These are phyloP conservation scores for Circinella minor DNA, from an alignment of 371 early-diverging fungal species.

Conservation along the genomic window DNA sequence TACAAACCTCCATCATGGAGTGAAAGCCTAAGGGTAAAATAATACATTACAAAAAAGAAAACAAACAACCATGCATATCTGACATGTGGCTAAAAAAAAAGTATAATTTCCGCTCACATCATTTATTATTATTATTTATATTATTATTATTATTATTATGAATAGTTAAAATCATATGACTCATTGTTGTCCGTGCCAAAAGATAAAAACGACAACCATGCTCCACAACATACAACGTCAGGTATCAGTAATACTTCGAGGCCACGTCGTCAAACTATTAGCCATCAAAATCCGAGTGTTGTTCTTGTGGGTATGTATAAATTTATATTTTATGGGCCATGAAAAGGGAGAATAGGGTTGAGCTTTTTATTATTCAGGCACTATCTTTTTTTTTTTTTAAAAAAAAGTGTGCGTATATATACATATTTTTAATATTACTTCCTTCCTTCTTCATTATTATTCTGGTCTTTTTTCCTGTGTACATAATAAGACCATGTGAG, in stretches of 20 bases:
- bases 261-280: slow-evolving; percentile 61
- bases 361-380: too few species aligned
- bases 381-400: too few species aligned
- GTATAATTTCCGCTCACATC: background rate
- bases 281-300: slow-evolving; percentile 66
- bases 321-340: too few species aligned
- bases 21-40: slow-evolving; percentile 5
- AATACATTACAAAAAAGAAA: background rate
- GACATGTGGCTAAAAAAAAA: background rate
- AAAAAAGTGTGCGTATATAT: background rate
- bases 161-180: background rate
- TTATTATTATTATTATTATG: background rate
- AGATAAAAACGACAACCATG: background rate
- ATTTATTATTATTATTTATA: background rate
- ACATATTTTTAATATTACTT: too few species aligned
- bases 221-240: slow-evolving; percentile 43
- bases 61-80: background rate
- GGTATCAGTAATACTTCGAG: slow-evolving; percentile 29
- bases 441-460: background rate
- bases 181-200: background rate
- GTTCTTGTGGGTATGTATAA: slow-evolving; percentile 70
- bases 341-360: too few species aligned
- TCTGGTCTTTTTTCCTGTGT: background rate
- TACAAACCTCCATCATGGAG: slow-evolving; percentile 60
- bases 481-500: slow-evolving; percentile 71